Base-by-base conservation (phyloP, 2,329 filamentous ascomycete genomes). In the Aureobasidium musti region DNA sequence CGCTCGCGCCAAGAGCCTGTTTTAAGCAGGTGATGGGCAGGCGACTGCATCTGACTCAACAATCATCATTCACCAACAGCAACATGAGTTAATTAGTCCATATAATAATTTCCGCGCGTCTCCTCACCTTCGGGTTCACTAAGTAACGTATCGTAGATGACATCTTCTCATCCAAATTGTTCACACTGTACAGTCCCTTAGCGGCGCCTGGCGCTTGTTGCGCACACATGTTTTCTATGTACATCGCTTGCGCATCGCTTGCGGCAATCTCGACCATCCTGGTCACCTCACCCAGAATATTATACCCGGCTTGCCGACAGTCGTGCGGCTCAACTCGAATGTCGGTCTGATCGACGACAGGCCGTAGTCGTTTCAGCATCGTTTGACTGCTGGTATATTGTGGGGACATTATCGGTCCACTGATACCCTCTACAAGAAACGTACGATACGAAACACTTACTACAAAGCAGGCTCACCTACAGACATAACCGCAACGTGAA, bases 261-360 rank as follows among this genome's bases (percentile, higher is more conserved):
- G 59, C 59, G 59, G 59, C 59, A 63, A 63, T 52, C 59, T 61
- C n/a, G 30, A 49, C 41, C n/a, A 35, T 61, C 41, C n/a, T 61
- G 28, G 41, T 37, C 43, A 43, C 28, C 41, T 61, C 57, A 49
- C 57, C 43, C 41, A 30, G 41, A 61, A 19, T 13, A 23, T 47
- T 21, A 23, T 35, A 57, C 17, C 57, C 57, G 57, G 26, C 39
- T 49, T 47, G 13, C 57, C 41, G 57, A 49, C 57, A 49, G 17
- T 61, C 10, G 43, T 49, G 57, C 43, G 57, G 57, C 57, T 61
- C 57, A 61, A 49, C 19, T 37, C 6, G 28, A 49, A 47, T 47
- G 23, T 47, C 21, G 43, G 28, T 49, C 26, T 59, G 54, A 61
- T 61, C 56, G 39, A 60, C 56, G 41, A 47, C 56, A 60, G 41